A percentile compares a stretch with the other conserved stretches of the same genome.
Evolutionary conservation across 2,329 filamentous ascomycete genomes (phyloP).

Genomic region (Diaporthe capsici): DNA sequence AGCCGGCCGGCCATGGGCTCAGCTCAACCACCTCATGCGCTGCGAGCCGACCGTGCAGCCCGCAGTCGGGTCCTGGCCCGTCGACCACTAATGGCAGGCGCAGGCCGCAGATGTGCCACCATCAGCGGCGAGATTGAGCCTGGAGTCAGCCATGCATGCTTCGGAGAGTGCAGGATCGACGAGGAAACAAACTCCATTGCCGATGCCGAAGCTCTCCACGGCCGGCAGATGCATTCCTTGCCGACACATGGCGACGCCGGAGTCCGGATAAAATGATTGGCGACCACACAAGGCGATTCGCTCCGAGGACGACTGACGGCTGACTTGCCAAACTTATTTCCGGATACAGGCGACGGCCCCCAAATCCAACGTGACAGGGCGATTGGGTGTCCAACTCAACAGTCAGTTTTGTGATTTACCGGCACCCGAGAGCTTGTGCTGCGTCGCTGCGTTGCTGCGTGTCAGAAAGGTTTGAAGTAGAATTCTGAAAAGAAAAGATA

Average conservation of each 20-base stretch:
- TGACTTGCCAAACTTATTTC: neutral
- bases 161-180: neutral
- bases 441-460: conserved; percentile 13
- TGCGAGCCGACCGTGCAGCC: conserved; percentile 7
- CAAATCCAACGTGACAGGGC: neutral
- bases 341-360: neutral
- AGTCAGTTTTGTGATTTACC: conserved; percentile 11
- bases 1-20: neutral
- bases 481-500: conserved; percentile 12
- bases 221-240: conserved; percentile 17
- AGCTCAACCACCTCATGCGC: neutral
- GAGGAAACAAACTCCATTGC: neutral
- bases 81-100: neutral
- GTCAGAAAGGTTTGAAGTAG: conserved; percentile 27
- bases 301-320: neutral
- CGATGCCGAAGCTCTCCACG: conserved; percentile 10
- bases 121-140: neutral
- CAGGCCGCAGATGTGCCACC: neutral
- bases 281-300: conserved; percentile 20
- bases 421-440: conserved; percentile 25
- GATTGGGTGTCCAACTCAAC: neutral
- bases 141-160: neutral
- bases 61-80: neutral
- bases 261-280: conserved; percentile 25
- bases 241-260: conserved; percentile 11